Base-by-base conservation (phyloP, 371 early-diverging fungal genomes). In the Mucor ambiguus region DNA sequence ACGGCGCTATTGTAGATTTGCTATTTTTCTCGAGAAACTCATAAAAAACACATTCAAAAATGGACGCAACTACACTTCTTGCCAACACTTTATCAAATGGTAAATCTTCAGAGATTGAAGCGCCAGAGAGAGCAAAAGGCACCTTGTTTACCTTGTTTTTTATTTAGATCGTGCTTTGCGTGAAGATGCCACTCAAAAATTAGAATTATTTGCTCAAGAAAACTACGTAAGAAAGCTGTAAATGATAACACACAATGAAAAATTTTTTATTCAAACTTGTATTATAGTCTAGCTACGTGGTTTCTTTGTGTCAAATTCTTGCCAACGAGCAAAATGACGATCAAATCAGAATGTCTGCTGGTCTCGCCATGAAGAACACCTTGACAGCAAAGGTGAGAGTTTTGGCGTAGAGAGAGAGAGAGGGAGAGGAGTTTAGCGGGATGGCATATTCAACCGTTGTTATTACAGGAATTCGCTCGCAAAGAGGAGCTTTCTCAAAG, bases 321-420 rank as follows among this genome's bases (percentile, higher is more conserved):
- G 86, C 88, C 37, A 94, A 86, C 71, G 95, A 93, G 72, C 81
- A 83, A 67, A 61, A 78, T 60, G 79, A 78, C 46, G 75, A 85
- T 26, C 70, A 82, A 56, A 86, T 93, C 74, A 87, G 95, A 61
- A 81, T 77, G 59, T 88, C 93, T 30, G 95, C 97, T 46, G 98
- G 94, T 80, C 79, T 98, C 67, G 90, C 91, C 35, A 77, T 98
- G 68, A 98, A 98, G 87, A 98, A 98, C 74, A 85, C 92, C 52
- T 75, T 98, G 70, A 80, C 89, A 26, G 91, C 96, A 70, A 93
- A 89, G 86, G 96, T 93, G 85, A 58, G 9, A 16, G 16, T 24
- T 22, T 28, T 35, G 41, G 18, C 16, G 16, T 14, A 58, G 22
- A 58, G 38, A 26, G 24, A 41, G n/a, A 43, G 12, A 58, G 11